Base-by-base conservation (phyloP, 495 filamentous ascomycete genomes). In the Lasiosphaeria miniovina region DNA sequence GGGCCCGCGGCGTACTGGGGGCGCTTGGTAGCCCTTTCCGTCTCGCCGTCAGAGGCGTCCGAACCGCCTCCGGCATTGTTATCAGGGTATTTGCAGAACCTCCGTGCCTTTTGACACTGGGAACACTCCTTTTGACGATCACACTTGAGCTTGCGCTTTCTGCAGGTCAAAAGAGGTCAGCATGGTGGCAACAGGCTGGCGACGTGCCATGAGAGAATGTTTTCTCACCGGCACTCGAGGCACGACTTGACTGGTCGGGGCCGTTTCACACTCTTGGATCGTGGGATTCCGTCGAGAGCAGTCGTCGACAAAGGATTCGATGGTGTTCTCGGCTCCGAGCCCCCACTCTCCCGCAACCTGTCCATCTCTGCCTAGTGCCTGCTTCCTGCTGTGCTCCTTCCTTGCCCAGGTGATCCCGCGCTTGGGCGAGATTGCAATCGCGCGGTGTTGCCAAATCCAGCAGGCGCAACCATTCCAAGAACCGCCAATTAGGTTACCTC, bases 121-220 rank as follows among this genome's bases (percentile, higher is more conserved):
- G 82, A 78, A 61, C 83, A 86, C 7, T 79, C 81, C 9, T 79
- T 66, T 31, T 78, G 77, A 33, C 82, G 78, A 65, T 86, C 82
- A 65, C 83, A 86, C 61, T 78, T 82, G 40, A 85, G 74, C 60
- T 86, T 86, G 24, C 83, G 75, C 67, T 80, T 81, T 59, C 60
- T 62, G 40, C 17, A 51, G 4, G 32, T 49, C 15, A 43, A 17
- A n/a, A 10, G n/a, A 31, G 5, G 17, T 51, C 12, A 51, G 49
- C 33, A 46, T 14, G 43, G 43, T 0, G 14, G 38, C 14, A 41
- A 41, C 8, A 14, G 4, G 15, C 15, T n/a, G 12, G 12, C 4
- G 5, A 46, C 5, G 8, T 5, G 8, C 12, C 43, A 7, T 12
- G 38, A 8, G 43, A 46, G 12, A n/a, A 5, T 9, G 2, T 24